Conservation (phyloP, 257 asterid genomes). For the Nicotiana undulata region DNA sequence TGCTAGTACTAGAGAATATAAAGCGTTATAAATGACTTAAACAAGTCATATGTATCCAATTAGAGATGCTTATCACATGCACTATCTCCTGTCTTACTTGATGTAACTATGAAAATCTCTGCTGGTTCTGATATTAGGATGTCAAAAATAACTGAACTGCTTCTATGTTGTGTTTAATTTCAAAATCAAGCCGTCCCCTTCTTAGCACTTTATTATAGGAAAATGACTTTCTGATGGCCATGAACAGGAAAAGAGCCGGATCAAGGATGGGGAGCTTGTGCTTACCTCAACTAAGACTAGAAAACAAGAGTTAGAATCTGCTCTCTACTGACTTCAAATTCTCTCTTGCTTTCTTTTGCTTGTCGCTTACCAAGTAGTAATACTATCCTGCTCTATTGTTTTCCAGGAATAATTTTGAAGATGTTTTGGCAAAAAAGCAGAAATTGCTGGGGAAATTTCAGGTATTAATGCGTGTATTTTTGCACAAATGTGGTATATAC, state of each 20-base stretch:
- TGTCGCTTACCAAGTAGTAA: neutral
- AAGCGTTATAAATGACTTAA: neutral
- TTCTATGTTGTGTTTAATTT: neutral
- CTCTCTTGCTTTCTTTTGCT: neutral
- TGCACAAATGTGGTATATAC: neutral
- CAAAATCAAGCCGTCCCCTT: neutral
- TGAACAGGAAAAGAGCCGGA: constrained; percentile 11
- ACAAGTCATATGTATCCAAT: neutral
- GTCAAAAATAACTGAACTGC: neutral
- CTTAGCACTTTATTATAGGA: neutral
- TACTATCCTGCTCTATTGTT: neutral
- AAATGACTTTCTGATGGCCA: neutral
- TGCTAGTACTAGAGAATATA: neutral
- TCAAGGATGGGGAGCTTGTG: constrained; percentile 16
- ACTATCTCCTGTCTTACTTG: neutral
- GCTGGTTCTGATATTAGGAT: neutral
- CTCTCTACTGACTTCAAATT: neutral
- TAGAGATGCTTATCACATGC: neutral
- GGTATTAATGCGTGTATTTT: constrained; percentile 14
- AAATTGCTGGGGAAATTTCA: constrained; percentile 16
- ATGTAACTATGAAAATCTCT: neutral
- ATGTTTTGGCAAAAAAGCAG: constrained; percentile 6
- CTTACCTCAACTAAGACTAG: constrained; percentile 14
- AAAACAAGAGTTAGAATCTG: constrained; percentile 12
- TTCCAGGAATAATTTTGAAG: constrained; percentile 15